These are phyloP conservation scores for Chrysoporthe cubensis DNA, from an alignment of 2,329 filamentous ascomycete species.

Conservation along the genomic window DNA sequence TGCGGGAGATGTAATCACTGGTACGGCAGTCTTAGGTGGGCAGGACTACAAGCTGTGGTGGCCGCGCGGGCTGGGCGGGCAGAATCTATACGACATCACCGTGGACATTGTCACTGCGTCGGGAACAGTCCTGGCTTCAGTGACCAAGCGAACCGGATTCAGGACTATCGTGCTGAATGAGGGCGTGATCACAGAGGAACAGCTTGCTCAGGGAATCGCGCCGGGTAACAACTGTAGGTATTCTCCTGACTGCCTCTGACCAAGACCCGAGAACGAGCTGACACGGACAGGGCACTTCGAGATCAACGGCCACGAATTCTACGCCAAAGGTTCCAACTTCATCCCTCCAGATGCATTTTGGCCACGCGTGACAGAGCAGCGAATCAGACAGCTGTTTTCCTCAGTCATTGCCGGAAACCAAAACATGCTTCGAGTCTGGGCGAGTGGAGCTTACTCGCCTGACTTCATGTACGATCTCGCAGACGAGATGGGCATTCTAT, in stretches of 20 bases:
- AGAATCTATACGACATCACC: slow-evolving; percentile 61
- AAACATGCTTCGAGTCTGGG: slow-evolving; percentile 68
- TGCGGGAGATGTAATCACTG: slow-evolving; percentile 51
- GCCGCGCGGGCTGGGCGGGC: slow-evolving; percentile 59
- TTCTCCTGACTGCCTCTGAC: neutral
- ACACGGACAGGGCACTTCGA: slow-evolving; percentile 66
- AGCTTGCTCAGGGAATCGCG: slow-evolving; percentile 55
- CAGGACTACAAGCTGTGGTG: slow-evolving; percentile 61
- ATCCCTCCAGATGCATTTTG: slow-evolving; percentile 67
- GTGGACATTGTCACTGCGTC: slow-evolving; percentile 47
- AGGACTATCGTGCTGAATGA: slow-evolving; percentile 65
- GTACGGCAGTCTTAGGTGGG: slow-evolving; percentile 47
- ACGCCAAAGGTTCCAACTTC: slow-evolving; percentile 67
- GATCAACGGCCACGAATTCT: slow-evolving; percentile 66
- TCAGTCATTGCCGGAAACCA: slow-evolving; percentile 61
- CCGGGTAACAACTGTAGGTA: slow-evolving; percentile 35
- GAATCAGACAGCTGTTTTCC: slow-evolving; percentile 57
- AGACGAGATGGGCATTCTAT: slow-evolving; percentile 62
- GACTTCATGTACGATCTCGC: slow-evolving; percentile 67
- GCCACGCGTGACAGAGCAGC: slow-evolving; percentile 58
- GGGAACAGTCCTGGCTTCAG: slow-evolving; percentile 44
- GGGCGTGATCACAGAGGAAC: slow-evolving; percentile 55
- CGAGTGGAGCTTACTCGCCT: slow-evolving; percentile 61
- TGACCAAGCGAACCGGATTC: slow-evolving; percentile 62
- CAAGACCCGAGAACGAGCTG: neutral